A percentile compares a stretch with the other conserved stretches of the same genome.
phyloP scores from a whole-genome alignment of 2,329 filamentous ascomycete species.

The Alternaria rosae region DNA sequence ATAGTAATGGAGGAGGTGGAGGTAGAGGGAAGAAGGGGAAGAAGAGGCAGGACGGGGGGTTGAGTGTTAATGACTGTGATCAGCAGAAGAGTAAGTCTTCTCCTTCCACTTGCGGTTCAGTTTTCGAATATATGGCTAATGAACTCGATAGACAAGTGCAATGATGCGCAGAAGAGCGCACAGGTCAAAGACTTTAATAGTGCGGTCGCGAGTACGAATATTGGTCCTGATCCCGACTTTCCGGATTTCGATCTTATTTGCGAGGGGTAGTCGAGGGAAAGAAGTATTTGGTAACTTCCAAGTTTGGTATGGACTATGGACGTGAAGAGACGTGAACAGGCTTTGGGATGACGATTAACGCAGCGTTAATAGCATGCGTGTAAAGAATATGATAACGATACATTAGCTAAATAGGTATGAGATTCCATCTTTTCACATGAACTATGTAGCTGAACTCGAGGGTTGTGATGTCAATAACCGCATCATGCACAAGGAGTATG shows the following conservation, averaged over 20 bases:
- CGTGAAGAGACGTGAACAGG: neutral
- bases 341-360: neutral
- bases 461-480: neutral
- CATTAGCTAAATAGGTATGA: neutral
- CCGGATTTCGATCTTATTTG: constrained; percentile 51
- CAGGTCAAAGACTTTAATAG: constrained; percentile 37
- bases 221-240: constrained; percentile 48
- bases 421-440: neutral
- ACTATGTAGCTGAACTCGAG: neutral
- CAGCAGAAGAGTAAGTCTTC: constrained; percentile 32
- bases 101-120: neutral
- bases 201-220: constrained; percentile 39
- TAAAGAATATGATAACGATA: neutral
- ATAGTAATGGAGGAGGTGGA: constrained; percentile 41
- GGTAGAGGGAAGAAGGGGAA: neutral
- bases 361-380: neutral
- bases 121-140: neutral
- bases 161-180: constrained; percentile 35
- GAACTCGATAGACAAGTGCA: constrained; percentile 36
- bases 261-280: constrained; percentile 16
- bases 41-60: constrained; percentile 15
- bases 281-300: neutral
- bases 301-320: neutral
- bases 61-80: constrained; percentile 32
- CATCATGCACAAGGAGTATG: too few relatives aligned